Conservation (phyloP, 1,284 basidiomycete genomes). For the Phylloboletellus chloephorus region DNA sequence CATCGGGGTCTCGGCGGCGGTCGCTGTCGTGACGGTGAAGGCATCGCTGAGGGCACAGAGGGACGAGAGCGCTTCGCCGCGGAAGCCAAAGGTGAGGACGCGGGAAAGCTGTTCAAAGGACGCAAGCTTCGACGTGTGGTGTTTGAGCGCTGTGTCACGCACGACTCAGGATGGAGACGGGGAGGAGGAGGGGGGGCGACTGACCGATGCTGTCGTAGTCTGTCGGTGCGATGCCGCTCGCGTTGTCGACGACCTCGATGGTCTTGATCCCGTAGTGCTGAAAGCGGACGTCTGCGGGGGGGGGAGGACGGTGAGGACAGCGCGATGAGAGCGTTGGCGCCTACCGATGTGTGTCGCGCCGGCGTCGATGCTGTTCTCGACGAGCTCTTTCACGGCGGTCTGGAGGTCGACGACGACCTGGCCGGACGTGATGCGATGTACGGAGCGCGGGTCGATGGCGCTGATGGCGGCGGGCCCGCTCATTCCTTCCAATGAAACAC, state of each 20-base stretch:
- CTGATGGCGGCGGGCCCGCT: constrained; percentile 31
- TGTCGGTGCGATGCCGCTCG: constrained; percentile 72
- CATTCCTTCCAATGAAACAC: constrained; percentile 4
- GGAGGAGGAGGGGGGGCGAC: constrained; percentile 19
- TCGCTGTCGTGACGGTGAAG: constrained; percentile 72
- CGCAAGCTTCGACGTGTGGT: constrained; percentile 90
- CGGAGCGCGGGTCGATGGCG: constrained; percentile 70
- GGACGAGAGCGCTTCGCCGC: constrained; percentile 93
- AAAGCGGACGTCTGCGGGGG: constrained; percentile 91
- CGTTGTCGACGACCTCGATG: constrained; percentile 93
- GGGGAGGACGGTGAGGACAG: background rate
- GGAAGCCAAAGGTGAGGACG: constrained; percentile 89
- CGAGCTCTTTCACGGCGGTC: constrained; percentile 90
- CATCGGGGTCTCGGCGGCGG: constrained; percentile 64
- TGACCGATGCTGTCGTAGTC: constrained; percentile 79
- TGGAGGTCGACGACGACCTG: constrained; percentile 95
- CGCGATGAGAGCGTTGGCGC: constrained; percentile 25
- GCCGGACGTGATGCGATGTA: constrained; percentile 86
- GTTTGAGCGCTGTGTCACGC: constrained; percentile 67
- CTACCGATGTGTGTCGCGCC: constrained; percentile 82
- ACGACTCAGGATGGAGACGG: background rate
- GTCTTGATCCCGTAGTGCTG: constrained; percentile 83
- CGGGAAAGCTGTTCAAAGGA: constrained; percentile 71
- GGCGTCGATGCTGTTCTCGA: constrained; percentile 96
- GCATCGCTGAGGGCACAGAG: constrained; percentile 81